Evolutionary conservation across 331 rosid species (phyloP).

Genomic region (Prunus yedoensis): DNA sequence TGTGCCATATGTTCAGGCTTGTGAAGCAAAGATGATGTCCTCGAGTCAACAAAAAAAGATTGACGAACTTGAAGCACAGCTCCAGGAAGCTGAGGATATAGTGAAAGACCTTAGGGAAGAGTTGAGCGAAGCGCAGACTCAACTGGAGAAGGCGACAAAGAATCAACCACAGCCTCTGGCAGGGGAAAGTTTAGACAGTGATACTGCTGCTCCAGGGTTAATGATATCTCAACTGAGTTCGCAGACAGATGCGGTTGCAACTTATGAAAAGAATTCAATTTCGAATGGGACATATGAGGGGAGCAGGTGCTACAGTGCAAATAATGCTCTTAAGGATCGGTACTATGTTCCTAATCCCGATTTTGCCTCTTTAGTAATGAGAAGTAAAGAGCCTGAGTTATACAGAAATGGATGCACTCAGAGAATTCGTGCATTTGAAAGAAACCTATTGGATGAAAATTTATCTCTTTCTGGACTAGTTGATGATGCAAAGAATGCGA

Average conservation of each 20-base stretch:
- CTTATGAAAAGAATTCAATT: slow-evolving; percentile 26
- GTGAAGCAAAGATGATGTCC: slow-evolving; percentile 49
- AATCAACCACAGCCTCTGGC: slow-evolving; percentile 24
- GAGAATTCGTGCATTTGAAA: slow-evolving; percentile 71
- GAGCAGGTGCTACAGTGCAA: slow-evolving; percentile 34
- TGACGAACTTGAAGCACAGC: slow-evolving; percentile 67
- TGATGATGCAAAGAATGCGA: slow-evolving; percentile 41
- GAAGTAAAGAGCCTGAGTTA: slow-evolving; percentile 58
- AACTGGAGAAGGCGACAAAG: slow-evolving; percentile 52
- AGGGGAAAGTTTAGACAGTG: slow-evolving; percentile 35
- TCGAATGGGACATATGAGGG: slow-evolving; percentile 33
- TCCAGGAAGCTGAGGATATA: slow-evolving; percentile 63
- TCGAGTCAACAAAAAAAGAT: slow-evolving; percentile 48
- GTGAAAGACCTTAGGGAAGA: slow-evolving; percentile 67
- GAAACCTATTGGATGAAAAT: slow-evolving; percentile 44
- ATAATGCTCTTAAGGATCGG: slow-evolving; percentile 34
- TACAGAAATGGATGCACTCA: slow-evolving; percentile 79
- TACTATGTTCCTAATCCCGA: slow-evolving; percentile 34
- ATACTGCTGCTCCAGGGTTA: slow-evolving; percentile 25
- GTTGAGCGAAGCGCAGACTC: slow-evolving; percentile 40
- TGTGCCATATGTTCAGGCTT: slow-evolving; percentile 11
- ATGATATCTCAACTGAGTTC: slow-evolving; percentile 28
- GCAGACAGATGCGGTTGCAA: slow-evolving; percentile 29
- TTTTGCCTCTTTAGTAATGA: slow-evolving; percentile 52
- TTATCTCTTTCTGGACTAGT: slow-evolving; percentile 30